Conservation (phyloP, 208 protist genomes). For the Leishmania tarentolae region DNA sequence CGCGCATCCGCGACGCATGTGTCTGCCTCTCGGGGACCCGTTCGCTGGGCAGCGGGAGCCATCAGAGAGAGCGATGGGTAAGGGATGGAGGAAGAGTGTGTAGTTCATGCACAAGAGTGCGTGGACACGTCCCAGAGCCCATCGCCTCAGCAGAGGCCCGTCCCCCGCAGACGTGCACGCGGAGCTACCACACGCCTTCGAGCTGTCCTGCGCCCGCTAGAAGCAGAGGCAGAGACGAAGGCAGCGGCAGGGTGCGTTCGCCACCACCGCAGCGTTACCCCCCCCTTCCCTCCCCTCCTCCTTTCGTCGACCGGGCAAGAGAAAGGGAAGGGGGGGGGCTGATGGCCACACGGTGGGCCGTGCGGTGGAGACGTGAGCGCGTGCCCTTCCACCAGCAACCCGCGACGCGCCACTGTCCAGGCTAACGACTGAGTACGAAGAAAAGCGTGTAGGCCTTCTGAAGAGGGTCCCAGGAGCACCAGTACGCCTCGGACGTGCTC, state of each 20-base stretch:
- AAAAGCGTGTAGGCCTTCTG: slow-evolving; percentile 72
- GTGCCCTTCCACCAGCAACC: not conserved
- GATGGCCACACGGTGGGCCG: not conserved
- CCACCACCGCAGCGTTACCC: not conserved
- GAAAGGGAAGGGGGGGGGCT: not conserved
- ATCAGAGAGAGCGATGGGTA: too few species aligned
- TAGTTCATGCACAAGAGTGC: too few species aligned
- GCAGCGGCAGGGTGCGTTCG: not conserved
- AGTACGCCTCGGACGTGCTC: slow-evolving; percentile 41
- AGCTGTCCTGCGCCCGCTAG: not conserved
- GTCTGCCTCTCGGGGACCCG: not conserved
- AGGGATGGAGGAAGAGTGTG: too few species aligned
- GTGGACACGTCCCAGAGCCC: too few species aligned
- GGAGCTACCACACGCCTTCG: not conserved
- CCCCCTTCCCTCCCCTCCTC: too few species aligned
- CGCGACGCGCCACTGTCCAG: not conserved
- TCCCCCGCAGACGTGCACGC: not conserved
- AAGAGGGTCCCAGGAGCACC: slow-evolving; percentile 69
- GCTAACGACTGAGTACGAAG: slow-evolving; percentile 71
- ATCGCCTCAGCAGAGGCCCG: too few species aligned
- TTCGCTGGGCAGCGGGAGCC: not conserved
- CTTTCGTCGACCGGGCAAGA: not conserved
- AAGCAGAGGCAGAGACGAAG: not conserved
- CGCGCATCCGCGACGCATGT: too few species aligned
- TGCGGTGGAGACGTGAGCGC: not conserved